Evolutionary conservation across 2,329 filamentous ascomycete genomes (phyloP), one percentile per base, ranked within the genome.

Genomic region (Trichoderma sp.): DNA sequence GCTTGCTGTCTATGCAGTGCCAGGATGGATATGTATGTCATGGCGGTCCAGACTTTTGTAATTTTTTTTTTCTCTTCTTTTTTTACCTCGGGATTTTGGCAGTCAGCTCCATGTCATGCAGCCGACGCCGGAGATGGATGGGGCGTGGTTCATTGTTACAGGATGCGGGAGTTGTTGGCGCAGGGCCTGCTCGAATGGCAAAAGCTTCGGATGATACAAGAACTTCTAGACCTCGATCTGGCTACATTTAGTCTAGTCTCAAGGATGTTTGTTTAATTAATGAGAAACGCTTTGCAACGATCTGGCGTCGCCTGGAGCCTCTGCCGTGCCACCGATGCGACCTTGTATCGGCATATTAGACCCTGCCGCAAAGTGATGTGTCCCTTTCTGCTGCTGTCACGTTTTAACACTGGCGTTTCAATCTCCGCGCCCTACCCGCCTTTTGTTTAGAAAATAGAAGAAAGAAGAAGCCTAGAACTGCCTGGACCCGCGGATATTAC

Each of bases 241-340:
- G 47, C 65, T 61, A 31, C 31, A 33, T 43, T 61, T 52, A 61
- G 65, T 37, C 55, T 59, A 67, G 40, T 29, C 11, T 40, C n/a
- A 67, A 57, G 40, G 35, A 16, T 61, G 33, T 60, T 61, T 55
- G 31, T 61, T 68, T 61, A 68, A 68, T 68, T 24, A 60, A 68
- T 68, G 65, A 68, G 65, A 68, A 61, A 61, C 57, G 65, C 43
- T 29, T 53, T 53, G 65, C 35, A 37, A 68, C 56, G 47, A 68
- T 64, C 61, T 29, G 40, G 47, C 21, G 47, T 49, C 47, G 47
- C 47, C 47, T 5, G 13, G 35, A 24, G n/a, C 37, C 21, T 35
- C n/a, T 67, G 11, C 19, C 13, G 63, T 59, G 31, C 21, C 47
- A 52, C 55, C 29, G 40, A 52, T 59, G 21, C 16, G 16, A 37